Base-by-base conservation (phyloP, 1,139 yeast species). In the Kurtzmaniella natalensis region DNA sequence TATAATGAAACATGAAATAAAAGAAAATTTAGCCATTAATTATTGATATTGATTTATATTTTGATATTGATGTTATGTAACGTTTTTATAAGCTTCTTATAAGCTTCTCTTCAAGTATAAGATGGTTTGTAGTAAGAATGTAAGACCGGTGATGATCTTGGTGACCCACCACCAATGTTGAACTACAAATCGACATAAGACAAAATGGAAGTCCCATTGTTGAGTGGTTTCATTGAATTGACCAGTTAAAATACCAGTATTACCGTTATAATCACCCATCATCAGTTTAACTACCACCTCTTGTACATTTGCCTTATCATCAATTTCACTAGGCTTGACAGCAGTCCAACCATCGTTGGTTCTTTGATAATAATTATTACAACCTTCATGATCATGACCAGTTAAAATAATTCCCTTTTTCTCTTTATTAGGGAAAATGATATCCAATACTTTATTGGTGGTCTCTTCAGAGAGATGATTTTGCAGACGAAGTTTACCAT, bases 101-200 rank as follows among this genome's bases (percentile, higher is more conserved):
- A 20, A 10, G n/a, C 25, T 25, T 19, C 21, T 28, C 23, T 18
- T 25, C 11, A 33, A 29, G 21, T 25, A 36, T 28, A 50, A 39
- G 25, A 58, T 27, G 0, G 76, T 63, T 27, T 64, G 64, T 27
- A 71, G 40, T 11, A 74, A 47, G 7, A 72, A 39, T 0, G 80
- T 61, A n/a, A 79, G 37, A 2, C 75, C 43, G 2, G 76, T 55
- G 9, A 70, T 50, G 2, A 81, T 70, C 49, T 85, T 81, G 2
- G 95, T 71, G 4, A 76, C 85, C 97, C 97, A 92, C 97, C 97
- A 92, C 44, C 84, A 75, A 54, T 88, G 96, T 59, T 88, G 97
- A n/a, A 86, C 76, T 1, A 74, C 72, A 55, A 89, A 88, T 9
- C 89, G 80, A 58, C 98, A 92, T 41, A 83, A 66, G 5, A 70